phyloP scores from a whole-genome alignment of 2,329 filamentous ascomycete species.

The Pseudovirgaria hyperparasitica region DNA sequence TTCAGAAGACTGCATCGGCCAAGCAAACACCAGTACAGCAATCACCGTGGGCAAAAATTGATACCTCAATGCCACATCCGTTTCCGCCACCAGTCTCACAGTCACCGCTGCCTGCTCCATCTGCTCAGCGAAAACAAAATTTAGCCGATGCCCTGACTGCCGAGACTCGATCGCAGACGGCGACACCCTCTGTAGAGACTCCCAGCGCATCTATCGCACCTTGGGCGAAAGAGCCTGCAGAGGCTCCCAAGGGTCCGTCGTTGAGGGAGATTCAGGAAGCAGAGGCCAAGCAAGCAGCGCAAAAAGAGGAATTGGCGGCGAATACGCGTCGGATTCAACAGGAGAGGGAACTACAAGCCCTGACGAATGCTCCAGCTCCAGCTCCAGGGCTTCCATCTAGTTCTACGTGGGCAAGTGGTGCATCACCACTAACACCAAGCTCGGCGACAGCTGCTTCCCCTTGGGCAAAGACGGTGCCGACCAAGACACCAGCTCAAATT shows the following conservation, averaged over 20 bases:
- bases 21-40: conserved; percentile 44
- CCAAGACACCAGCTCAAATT: conserved; percentile 33
- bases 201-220: conserved; percentile 68
- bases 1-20: conserved; percentile 58
- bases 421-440: conserved; percentile 54
- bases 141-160: conserved; percentile 60
- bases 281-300: conserved; percentile 84
- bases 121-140: conserved; percentile 75
- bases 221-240: conserved; percentile 77
- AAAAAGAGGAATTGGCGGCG: conserved; percentile 69
- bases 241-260: conserved; percentile 71
- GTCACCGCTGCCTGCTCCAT: conserved; percentile 77
- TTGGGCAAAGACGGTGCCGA: conserved; percentile 48
- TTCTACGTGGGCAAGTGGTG: conserved; percentile 73
- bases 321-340: conserved; percentile 64
- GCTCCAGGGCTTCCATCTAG: conserved; percentile 72
- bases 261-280: conserved; percentile 94
- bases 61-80: conserved; percentile 61
- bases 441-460: conserved; percentile 36
- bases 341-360: conserved; percentile 62
- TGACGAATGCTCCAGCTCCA: conserved; percentile 46
- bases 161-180: conserved; percentile 59
- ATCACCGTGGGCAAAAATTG: conserved; percentile 47
- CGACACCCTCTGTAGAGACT: conserved; percentile 57
- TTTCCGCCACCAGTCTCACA: conserved; percentile 62